Base-by-base conservation (phyloP, 192 early-diverging fungal species). In the Linnemannia schmuckeri region DNA sequence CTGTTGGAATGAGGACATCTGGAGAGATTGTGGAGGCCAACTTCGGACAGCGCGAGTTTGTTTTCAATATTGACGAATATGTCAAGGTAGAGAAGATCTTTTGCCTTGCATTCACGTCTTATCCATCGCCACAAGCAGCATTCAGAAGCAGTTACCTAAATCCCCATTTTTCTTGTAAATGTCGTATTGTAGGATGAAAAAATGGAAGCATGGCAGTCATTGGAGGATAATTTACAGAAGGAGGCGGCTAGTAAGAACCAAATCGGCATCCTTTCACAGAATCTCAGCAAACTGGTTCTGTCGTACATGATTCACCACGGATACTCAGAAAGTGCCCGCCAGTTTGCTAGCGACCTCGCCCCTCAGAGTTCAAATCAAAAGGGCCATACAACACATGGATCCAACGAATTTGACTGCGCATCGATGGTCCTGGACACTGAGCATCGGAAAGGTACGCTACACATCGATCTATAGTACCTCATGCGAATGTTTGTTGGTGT, bases 291-390 rank as follows among this genome's bases (percentile, higher is more conserved):
- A 46, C 87, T 98, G 15, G 94, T 99, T 8, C 85, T 97, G 8
- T 91, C 91, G 33, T 97, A 98, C 76, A 88, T 99, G 76, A 81
- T 97, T 72, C 96, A 98, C 75, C 95, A 93, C 77, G 97, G 97
- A 61, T 96, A 94, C 79, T 91, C 90, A 33, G 93, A 94, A 46
- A 96, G 96, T 24, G 96, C 97, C 0, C 90, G 93, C 24, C 93
- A 92, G 0, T 93, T 99, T 72, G 77, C 83, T n/a, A 79, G 74
- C 33, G 83, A 91, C 52, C 35, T 87, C 6, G 63, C 38, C 6
- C 85, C 76, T 0, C 63, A 38, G 57, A 76, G 42, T 37, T 63
- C 42, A 55, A 41, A 52, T 37, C 72, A 27, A 46, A 82, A 72
- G n/a, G 35, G 33, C 10, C 24, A 44, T 54, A 41, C 38, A 57